Evolutionary conservation across 1,139 yeast genomes (phyloP), one percentile per base, ranked within the genome.

Genomic region (Yamadazyma atlantica): DNA sequence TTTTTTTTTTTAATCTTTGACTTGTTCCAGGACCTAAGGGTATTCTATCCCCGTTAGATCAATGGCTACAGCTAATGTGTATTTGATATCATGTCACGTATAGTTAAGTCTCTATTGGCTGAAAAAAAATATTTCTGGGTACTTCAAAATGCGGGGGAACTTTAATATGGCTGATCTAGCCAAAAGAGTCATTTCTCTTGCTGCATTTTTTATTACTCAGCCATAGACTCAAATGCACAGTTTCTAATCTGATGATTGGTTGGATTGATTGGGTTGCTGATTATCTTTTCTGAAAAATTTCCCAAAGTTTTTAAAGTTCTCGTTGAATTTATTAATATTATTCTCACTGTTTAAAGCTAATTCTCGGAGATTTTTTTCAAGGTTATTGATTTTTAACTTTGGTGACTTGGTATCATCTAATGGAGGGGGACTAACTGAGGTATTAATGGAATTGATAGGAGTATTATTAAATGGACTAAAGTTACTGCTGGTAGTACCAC

Each of bases 281-380:
- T 43, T 39, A 38, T 75, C 80, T 46, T 75, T 71, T 32, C 78
- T 64, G 57, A 81, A 81, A 37, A 81, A 68, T 49, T 80, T 72
- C 2, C 85, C 84, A 45, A 80, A 66, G 45, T 66, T 75, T 51
- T 70, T 73, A 55, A 78, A 70, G 44, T 78, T 79, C 48, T 78
- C 84, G 50, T 79, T 79, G 41, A 80, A 60, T 53, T 78, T 80
- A 53, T 62, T 78, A 13, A 78, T 80, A 35, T 75, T 75, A 17
- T 66, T 76, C 47, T 79, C 85, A 26, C 83, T 75, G 37, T 64
- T 68, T 34, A 67, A 46, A 1, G 75, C 72, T 43, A 80, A 64
- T 40, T 79, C 82, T 49, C 80, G 67, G 38, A 80, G 57, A 30
- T 78, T 75, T 52, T 74, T 75, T 51, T 78, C 82, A 40, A 79